These are phyloP conservation scores for Rhizopogon roseolus DNA, from an alignment of 768 basidiomycete species.

Conservation along the genomic window DNA sequence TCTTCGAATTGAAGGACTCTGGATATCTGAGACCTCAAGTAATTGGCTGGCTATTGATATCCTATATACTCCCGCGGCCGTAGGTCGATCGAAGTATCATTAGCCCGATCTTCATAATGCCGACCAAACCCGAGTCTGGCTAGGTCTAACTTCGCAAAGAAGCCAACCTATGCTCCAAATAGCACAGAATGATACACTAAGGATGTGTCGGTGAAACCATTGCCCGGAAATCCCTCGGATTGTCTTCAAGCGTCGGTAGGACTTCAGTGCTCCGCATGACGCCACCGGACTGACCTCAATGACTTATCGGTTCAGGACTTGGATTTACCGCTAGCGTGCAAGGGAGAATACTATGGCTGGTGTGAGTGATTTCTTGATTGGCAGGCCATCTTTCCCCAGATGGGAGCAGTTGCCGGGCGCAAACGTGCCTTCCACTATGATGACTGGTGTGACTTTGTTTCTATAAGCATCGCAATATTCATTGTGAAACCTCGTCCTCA, in stretches of 20 bases:
- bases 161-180: not conserved
- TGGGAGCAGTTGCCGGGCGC: not conserved
- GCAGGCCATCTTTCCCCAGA: not conserved
- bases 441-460: not conserved
- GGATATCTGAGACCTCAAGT: not conserved
- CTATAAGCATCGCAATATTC: not conserved
- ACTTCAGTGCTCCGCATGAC: constrained; percentile 5
- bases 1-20: not conserved
- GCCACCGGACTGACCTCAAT: constrained; percentile 18
- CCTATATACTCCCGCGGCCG: constrained; percentile 21
- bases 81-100: constrained; percentile 25
- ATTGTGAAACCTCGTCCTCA: not conserved
- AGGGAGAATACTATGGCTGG: not conserved
- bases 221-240: not conserved
- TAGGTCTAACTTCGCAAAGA: constrained; percentile 1
- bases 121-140: constrained; percentile 1
- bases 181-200: not conserved
- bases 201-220: not conserved
- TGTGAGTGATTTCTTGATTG: not conserved
- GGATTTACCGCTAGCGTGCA: constrained; percentile 12
- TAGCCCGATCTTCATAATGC: constrained; percentile 11
- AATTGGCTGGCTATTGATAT: constrained; percentile 6
- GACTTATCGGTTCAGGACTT: not conserved
- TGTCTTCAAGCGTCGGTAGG: not conserved
- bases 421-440: not conserved